Conservation (phyloP, 2,329 filamentous ascomycete species). For the Fusarium euwallaceae region DNA sequence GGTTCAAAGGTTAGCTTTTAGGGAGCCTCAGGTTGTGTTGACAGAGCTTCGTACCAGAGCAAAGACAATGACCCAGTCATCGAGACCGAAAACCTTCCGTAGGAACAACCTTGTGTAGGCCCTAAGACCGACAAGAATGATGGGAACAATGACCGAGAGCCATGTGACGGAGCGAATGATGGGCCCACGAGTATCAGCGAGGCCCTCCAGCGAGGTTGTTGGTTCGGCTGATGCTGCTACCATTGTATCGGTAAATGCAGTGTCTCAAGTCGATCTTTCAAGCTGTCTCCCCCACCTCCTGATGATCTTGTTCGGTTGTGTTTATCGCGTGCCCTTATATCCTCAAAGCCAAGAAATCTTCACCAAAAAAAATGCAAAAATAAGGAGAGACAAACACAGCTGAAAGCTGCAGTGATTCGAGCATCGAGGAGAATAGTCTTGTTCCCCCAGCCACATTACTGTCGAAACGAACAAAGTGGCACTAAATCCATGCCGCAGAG, state of each 20-base stretch:
- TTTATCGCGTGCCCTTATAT: slow-evolving; percentile 11
- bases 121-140: slow-evolving; percentile 18
- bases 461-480: neutral
- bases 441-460: neutral
- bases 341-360: neutral
- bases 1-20: neutral
- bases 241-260: slow-evolving; percentile 4
- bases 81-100: slow-evolving; percentile 33
- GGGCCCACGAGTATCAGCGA: slow-evolving; percentile 22
- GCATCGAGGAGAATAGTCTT: neutral
- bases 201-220: slow-evolving; percentile 22
- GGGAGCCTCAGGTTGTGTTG: neutral
- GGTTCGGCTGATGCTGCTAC: neutral
- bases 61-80: slow-evolving; percentile 33
- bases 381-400: neutral
- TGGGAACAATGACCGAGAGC: slow-evolving; percentile 24
- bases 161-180: slow-evolving; percentile 30
- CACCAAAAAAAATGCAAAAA: neutral
- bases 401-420: neutral
- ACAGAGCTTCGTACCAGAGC: neutral
- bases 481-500: neutral
- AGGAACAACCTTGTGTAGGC: slow-evolving; percentile 27
- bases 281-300: neutral
- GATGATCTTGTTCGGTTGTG: neutral
- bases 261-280: neutral